Conservation (phyloP, 2,329 filamentous ascomycete species). For the Colletotrichum tropicicola region DNA sequence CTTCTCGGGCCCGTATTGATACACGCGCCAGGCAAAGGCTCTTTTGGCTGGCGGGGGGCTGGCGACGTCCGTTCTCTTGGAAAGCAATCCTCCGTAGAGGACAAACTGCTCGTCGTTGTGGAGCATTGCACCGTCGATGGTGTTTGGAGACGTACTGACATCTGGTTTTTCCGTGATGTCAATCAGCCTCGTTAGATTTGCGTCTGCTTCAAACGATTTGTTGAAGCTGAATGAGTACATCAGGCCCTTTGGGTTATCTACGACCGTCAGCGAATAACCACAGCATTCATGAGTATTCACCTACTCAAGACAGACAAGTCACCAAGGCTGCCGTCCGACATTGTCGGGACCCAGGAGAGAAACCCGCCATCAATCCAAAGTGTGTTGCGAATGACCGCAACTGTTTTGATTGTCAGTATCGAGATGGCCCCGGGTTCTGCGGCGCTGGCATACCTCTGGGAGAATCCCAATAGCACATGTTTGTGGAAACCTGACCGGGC, state of each 20-base stretch:
- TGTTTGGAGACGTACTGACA: constrained; percentile 63
- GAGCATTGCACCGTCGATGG: constrained; percentile 70
- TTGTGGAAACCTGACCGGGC: constrained; percentile 60
- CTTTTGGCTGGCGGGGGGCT: constrained; percentile 50
- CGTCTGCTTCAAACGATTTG: constrained; percentile 58
- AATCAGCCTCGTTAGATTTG: constrained; percentile 64
- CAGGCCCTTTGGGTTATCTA: constrained; percentile 61
- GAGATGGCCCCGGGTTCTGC: neutral
- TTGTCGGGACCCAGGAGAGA: constrained; percentile 58
- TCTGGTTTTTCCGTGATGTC: constrained; percentile 56
- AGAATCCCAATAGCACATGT: constrained; percentile 67
- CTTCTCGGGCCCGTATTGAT: constrained; percentile 58
- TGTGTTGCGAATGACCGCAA: constrained; percentile 66
- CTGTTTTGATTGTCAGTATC: constrained; percentile 42
- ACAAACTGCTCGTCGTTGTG: constrained; percentile 71
- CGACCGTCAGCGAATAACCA: constrained; percentile 17
- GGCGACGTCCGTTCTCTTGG: constrained; percentile 44
- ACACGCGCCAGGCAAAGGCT: constrained; percentile 60
- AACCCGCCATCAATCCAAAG: constrained; percentile 73
- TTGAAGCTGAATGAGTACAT: constrained; percentile 69
- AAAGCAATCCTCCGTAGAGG: constrained; percentile 67
- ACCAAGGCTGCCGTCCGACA: constrained; percentile 54
- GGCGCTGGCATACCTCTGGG: constrained; percentile 47
- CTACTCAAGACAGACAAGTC: constrained; percentile 50
- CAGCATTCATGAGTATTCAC: constrained; percentile 30